phyloP scores from a whole-genome alignment of 75 land plant species.

The Cupressus sempervirens region DNA sequence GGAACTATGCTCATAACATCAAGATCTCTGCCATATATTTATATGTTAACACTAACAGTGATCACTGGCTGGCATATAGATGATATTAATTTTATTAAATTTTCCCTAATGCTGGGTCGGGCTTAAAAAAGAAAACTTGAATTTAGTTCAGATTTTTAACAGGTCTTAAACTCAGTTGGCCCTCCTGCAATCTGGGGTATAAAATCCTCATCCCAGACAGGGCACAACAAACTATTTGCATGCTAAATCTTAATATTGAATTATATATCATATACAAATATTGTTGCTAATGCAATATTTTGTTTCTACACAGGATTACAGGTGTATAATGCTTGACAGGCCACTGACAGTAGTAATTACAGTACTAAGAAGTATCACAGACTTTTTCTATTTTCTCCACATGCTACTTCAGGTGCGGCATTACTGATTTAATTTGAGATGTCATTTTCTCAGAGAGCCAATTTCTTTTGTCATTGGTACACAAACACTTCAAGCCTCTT shows the following conservation, averaged over 20 bases:
- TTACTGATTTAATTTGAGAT: background rate
- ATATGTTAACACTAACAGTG: too few species aligned
- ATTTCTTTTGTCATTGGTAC: background rate
- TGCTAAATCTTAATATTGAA: background rate
- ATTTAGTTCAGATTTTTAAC: too few species aligned
- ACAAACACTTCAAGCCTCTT: background rate
- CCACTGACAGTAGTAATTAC: conserved; percentile 43
- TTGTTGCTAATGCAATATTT: conserved; percentile 4
- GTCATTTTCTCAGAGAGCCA: background rate
- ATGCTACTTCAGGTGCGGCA: conserved; percentile 84
- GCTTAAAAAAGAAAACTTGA: too few species aligned
- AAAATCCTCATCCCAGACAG: too few species aligned
- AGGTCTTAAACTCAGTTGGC: too few species aligned
- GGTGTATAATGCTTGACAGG: conserved; percentile 61
- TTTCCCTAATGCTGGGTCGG: too few species aligned
- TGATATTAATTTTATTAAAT: too few species aligned
- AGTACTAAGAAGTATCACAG: conserved; percentile 68
- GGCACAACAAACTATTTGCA: background rate
- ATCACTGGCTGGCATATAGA: too few species aligned
- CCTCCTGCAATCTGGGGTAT: too few species aligned
- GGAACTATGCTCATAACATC: too few species aligned
- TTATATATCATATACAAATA: background rate
- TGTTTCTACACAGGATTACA: conserved; percentile 40
- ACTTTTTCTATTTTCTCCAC: conserved; percentile 69
- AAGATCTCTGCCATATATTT: too few species aligned